Conservation (phyloP, 805 yeast genomes). For the Candida morakotiae region DNA sequence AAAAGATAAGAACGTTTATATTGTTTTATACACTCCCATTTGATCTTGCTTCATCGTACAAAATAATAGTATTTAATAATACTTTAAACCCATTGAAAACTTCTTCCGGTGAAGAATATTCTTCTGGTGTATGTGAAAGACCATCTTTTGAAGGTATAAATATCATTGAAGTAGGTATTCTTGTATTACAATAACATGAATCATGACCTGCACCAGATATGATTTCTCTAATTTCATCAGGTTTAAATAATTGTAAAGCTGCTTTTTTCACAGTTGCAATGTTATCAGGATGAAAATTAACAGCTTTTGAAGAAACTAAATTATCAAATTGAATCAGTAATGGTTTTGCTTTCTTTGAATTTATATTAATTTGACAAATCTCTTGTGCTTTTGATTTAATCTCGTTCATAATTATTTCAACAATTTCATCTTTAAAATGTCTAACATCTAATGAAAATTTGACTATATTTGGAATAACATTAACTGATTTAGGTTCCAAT, state of each 20-base stretch:
- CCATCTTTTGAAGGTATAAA: slow-evolving; percentile 70
- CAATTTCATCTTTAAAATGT: slow-evolving; percentile 44
- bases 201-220: slow-evolving; percentile 76
- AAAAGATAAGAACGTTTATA: neutral
- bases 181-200: slow-evolving; percentile 53
- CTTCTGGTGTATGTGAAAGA: slow-evolving; percentile 62
- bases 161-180: slow-evolving; percentile 69
- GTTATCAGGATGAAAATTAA: slow-evolving; percentile 51
- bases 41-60: slow-evolving; percentile 22
- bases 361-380: slow-evolving; percentile 24
- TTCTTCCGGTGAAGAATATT: slow-evolving; percentile 62
- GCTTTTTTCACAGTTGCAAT: slow-evolving; percentile 49
- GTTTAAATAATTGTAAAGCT: slow-evolving; percentile 47
- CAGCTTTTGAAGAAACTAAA: slow-evolving; percentile 51
- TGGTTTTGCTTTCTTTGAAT: slow-evolving; percentile 19
- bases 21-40: slow-evolving; percentile 1
- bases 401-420: slow-evolving; percentile 34
- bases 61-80: slow-evolving; percentile 43
- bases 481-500: slow-evolving; percentile 57
- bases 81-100: slow-evolving; percentile 57
- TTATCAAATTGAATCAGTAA: slow-evolving; percentile 39
- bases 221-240: slow-evolving; percentile 40
- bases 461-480: slow-evolving; percentile 63
- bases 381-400: slow-evolving; percentile 31
- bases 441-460: slow-evolving; percentile 60